Evolutionary conservation across 192 early-diverging fungal genomes (phyloP).

Genomic region (Linnemannia schmuckeri): DNA sequence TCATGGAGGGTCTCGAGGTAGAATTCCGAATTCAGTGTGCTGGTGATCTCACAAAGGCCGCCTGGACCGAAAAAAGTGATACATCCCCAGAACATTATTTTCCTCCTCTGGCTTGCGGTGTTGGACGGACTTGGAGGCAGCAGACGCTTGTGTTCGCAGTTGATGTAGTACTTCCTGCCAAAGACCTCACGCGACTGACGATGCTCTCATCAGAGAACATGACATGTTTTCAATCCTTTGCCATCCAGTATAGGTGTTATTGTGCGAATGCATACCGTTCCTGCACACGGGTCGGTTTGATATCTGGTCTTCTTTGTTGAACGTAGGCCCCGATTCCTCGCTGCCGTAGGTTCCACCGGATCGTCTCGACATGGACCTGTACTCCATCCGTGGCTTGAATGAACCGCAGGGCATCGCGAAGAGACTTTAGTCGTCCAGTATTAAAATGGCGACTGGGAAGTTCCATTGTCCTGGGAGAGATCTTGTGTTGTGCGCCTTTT

Average conservation of each 20-base stretch:
- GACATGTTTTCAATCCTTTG: constrained; percentile 7
- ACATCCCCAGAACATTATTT: too few species aligned
- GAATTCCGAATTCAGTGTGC: too few species aligned
- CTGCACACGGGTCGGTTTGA: not conserved
- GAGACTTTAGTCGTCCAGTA: not conserved
- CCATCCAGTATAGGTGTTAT: not conserved
- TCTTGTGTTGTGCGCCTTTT: not conserved
- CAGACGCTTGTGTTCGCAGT: too few species aligned
- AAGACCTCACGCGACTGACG: not conserved
- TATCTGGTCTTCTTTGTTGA: not conserved
- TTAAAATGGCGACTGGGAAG: not conserved
- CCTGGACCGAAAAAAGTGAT: too few species aligned
- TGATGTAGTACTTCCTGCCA: constrained; percentile 7
- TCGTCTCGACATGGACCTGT: not conserved
- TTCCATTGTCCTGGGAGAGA: not conserved
- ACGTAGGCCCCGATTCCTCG: not conserved
- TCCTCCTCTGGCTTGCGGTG: too few species aligned
- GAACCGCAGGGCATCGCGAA: not conserved
- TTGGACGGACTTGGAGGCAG: too few species aligned
- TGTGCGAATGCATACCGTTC: constrained; percentile 3
- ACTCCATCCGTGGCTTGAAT: not conserved
- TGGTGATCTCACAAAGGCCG: too few species aligned
- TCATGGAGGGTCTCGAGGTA: too few species aligned
- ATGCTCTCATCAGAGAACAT: not conserved
- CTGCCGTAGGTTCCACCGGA: not conserved